phyloP scores from a whole-genome alignment of 768 basidiomycete species.

The Mycena metata region DNA sequence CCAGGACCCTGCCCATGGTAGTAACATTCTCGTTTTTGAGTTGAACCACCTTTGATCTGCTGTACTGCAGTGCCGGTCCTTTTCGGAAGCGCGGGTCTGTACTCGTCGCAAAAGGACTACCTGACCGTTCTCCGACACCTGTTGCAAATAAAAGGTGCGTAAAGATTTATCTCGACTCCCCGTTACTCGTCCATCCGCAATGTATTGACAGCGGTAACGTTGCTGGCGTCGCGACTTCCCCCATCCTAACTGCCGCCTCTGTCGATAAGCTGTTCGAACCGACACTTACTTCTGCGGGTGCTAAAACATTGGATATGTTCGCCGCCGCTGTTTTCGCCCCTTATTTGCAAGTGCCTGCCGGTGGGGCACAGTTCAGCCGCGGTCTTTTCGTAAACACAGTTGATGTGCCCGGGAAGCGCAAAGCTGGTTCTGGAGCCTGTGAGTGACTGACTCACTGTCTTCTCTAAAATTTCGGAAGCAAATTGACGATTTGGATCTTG shows the following conservation, averaged over 20 bases:
- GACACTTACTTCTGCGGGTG: slow-evolving; percentile 11
- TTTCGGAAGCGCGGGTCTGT: slow-evolving; percentile 39
- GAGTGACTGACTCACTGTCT: not conserved
- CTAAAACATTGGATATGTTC: not conserved
- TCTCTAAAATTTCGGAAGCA: not conserved
- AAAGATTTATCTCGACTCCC: not conserved
- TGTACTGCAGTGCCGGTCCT: slow-evolving; percentile 35
- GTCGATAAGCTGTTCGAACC: slow-evolving; percentile 23
- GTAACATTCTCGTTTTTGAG: too few species aligned
- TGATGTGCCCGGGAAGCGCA: slow-evolving; percentile 18
- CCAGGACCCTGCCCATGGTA: slow-evolving; percentile 38
- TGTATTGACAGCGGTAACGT: not conserved
- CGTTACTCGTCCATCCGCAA: too few species aligned
- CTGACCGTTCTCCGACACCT: slow-evolving; percentile 37
- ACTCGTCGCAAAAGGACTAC: slow-evolving; percentile 41
- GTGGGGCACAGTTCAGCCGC: slow-evolving; percentile 13
- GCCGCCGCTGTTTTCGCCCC: not conserved
- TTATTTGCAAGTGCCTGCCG: not conserved
- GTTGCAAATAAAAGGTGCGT: slow-evolving; percentile 21
- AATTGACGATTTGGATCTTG: not conserved
- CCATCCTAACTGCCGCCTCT: slow-evolving; percentile 23
- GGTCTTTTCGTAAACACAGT: slow-evolving; percentile 21
- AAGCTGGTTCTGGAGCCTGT: slow-evolving; percentile 25
- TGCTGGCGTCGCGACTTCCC: slow-evolving; percentile 22
- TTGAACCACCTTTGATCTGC: not conserved